Conservation (phyloP, 2,329 filamentous ascomycete genomes). For the Aureobasidium sp. region DNA sequence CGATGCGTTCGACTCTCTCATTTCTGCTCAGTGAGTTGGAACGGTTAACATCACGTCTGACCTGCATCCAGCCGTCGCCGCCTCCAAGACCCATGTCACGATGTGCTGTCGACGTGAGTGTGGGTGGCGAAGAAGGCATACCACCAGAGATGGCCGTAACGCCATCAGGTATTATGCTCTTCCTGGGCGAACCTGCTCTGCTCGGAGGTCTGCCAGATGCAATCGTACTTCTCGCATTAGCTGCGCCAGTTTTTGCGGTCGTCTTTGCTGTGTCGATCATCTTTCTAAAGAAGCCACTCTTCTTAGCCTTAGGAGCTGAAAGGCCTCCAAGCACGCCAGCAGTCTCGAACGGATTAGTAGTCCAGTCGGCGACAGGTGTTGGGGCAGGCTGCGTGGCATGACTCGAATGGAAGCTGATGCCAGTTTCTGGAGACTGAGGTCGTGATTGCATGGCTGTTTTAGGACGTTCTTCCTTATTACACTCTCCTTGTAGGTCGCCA, state of each 20-base stretch:
- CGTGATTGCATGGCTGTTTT: conserved; percentile 8
- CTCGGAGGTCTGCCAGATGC: conserved; percentile 37
- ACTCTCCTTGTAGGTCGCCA: conserved; percentile 12
- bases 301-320: conserved; percentile 61
- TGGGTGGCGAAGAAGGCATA: conserved; percentile 19
- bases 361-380: conserved; percentile 58
- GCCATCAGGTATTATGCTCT: conserved; percentile 37
- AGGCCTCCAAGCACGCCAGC: conserved; percentile 70
- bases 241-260: conserved; percentile 61
- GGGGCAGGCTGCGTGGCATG: conserved; percentile 58
- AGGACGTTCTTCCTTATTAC: neutral
- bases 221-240: conserved; percentile 79
- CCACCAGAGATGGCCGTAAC: conserved; percentile 49
- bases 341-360: conserved; percentile 52
- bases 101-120: conserved; percentile 32
- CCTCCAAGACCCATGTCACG: conserved; percentile 62
- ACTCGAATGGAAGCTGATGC: conserved; percentile 69
- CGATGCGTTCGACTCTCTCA: conserved; percentile 73
- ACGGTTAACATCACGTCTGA: conserved; percentile 88
- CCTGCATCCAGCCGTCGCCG: conserved; percentile 88
- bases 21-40: conserved; percentile 89
- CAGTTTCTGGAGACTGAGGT: conserved; percentile 18
- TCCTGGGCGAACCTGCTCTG: conserved; percentile 36
- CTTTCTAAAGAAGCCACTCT: conserved; percentile 85
- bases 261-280: conserved; percentile 93